These are phyloP conservation scores for Coemansia sp. DNA, from an alignment of 371 early-diverging fungal genomes.

Conservation along the genomic window DNA sequence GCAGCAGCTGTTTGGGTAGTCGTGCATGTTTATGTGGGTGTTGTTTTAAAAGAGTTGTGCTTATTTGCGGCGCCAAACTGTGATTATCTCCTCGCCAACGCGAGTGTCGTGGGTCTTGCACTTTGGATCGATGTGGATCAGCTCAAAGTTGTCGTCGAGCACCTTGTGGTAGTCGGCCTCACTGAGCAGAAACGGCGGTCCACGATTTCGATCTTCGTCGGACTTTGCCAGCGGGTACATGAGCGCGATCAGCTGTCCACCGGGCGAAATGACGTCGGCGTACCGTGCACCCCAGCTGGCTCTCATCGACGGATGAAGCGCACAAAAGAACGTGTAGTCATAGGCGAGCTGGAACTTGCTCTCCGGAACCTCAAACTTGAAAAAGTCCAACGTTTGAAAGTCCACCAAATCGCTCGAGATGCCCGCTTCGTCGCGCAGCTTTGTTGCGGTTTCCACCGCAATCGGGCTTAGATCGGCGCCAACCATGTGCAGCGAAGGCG, in stretches of 20 bases:
- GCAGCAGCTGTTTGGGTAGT: slow-evolving; percentile 18
- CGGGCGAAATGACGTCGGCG: slow-evolving; percentile 66
- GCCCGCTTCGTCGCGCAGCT: slow-evolving; percentile 52
- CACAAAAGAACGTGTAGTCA: slow-evolving; percentile 90
- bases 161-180: slow-evolving; percentile 57
- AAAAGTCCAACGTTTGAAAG: slow-evolving; percentile 72
- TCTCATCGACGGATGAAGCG: slow-evolving; percentile 69
- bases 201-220: slow-evolving; percentile 52
- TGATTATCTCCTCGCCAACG: slow-evolving; percentile 59
- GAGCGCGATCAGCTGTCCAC: slow-evolving; percentile 75
- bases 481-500: slow-evolving; percentile 56
- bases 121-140: slow-evolving; percentile 55
- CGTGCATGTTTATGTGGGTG: not conserved
- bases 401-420: slow-evolving; percentile 53
- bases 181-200: slow-evolving; percentile 68
- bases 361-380: slow-evolving; percentile 58
- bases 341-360: slow-evolving; percentile 72
- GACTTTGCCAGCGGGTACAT: slow-evolving; percentile 69
- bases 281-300: slow-evolving; percentile 70
- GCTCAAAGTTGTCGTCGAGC: slow-evolving; percentile 59
- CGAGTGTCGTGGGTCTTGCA: slow-evolving; percentile 57
- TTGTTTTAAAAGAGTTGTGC: not conserved
- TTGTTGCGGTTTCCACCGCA: slow-evolving; percentile 57
- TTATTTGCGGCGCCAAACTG: slow-evolving; percentile 57
- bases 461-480: slow-evolving; percentile 73